A percentile compares a stretch with the other conserved stretches of the same genome.
Conservation (phyloP, 2,329 filamentous ascomycete species). For the Fusarium poae region DNA sequence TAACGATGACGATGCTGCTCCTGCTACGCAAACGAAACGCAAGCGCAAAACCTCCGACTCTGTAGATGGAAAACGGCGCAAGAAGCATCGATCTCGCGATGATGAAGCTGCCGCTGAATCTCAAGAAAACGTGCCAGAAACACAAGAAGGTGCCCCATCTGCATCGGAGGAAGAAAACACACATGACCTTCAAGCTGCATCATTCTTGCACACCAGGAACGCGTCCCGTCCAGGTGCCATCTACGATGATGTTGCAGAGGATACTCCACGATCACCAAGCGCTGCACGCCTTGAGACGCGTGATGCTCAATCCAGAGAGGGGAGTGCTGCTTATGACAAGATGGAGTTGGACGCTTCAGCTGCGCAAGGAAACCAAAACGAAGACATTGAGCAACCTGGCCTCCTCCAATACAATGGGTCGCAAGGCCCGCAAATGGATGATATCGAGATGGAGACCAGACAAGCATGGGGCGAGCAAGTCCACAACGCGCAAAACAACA, state of each 20-base stretch:
- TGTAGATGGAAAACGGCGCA: constrained; percentile 51
- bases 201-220: constrained; percentile 34
- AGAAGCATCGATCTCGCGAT: constrained; percentile 51
- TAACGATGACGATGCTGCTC: constrained; percentile 35
- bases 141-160: constrained; percentile 40
- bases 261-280: constrained; percentile 49
- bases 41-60: constrained; percentile 53
- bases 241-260: constrained; percentile 36
- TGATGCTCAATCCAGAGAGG: constrained; percentile 49
- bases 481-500: constrained; percentile 50
- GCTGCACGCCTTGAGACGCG: constrained; percentile 45
- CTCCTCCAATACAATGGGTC: constrained; percentile 19
- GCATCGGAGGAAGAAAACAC: constrained; percentile 15
- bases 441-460: constrained; percentile 52
- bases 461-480: constrained; percentile 55
- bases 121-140: constrained; percentile 42
- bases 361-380: constrained; percentile 20
- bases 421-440: constrained; percentile 31
- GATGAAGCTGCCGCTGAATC: constrained; percentile 33
- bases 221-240: constrained; percentile 33
- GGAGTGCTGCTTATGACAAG: constrained; percentile 42
- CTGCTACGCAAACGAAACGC: constrained; percentile 49
- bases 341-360: constrained; percentile 45
- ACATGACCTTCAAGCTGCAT: constrained; percentile 20
- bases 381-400: constrained; percentile 21